Base-by-base conservation (phyloP, 176 grass and related monocot species). In the Avena insularis region DNA sequence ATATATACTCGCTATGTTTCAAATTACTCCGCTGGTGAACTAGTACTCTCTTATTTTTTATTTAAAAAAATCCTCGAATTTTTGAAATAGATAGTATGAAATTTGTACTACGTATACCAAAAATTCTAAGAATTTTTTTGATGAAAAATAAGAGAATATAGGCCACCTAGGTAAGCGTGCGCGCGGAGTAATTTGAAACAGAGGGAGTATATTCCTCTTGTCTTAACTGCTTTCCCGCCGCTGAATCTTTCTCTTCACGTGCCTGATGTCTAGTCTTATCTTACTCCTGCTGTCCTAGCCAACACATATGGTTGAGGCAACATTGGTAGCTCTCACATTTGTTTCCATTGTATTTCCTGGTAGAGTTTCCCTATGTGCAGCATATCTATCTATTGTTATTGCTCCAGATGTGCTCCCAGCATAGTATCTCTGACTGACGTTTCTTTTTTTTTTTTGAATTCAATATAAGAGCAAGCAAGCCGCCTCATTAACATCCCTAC, bases 211-310 rank as follows among this genome's bases (percentile, higher is more conserved):
- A 66, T 60, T 83, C 77, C 83, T 74, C 49, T 93, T 89, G 87
- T 92, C 90, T 91, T 84, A 88, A 91, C 89, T 90, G 68, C 85
- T 88, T 84, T 85, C 27, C 43, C 85, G 40, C 86, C 46, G 1
- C 80, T 79, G 77, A 80, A 80, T 89, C 70, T 91, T 72, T 91
- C 85, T 84, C 78, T 78, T 87, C 40, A 43, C 27, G 15, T 20
- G 0, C 79, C 89, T 87, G 29, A 29, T 29, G 61, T 63, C 69
- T 63, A 88, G 82, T 87, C 84, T 79, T 54, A 38, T 87, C 85
- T 83, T 55, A 59, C 47, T 51, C 43, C 12, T 63, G 14, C 29
- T 62, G 47, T 7, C 71, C 71, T 16, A 29, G 45, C 71, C 46
- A 25, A 70, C 27, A 51, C 73, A 29, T 56, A 83, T 71, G 61